Evolutionary conservation across 1,284 basidiomycete species (phyloP).

Genomic region (Cerioporus squamosus): DNA sequence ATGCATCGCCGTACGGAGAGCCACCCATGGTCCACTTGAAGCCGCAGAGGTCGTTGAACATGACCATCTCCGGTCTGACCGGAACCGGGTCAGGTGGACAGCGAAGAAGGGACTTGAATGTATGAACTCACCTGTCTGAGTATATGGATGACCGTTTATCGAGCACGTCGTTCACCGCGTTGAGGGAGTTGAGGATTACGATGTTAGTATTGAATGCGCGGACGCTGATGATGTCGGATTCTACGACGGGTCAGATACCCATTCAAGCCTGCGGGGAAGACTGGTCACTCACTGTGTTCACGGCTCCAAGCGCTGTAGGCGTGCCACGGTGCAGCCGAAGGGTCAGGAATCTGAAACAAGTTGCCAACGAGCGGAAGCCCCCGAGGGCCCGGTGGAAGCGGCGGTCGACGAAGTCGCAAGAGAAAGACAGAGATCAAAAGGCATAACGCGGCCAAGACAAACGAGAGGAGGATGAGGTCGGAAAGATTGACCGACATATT

Average conservation of each 20-base stretch:
- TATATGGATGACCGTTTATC: conserved; percentile 45
- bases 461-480: too few species aligned
- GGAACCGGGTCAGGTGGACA: not conserved
- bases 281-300: conserved; percentile 15
- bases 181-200: conserved; percentile 42
- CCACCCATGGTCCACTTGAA: conserved; percentile 40
- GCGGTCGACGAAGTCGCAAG: too few species aligned
- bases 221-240: conserved; percentile 44
- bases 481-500: too few species aligned
- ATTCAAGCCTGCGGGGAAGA: too few species aligned
- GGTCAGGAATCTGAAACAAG: conserved; percentile 21
- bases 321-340: conserved; percentile 1
- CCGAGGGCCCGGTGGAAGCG: conserved; percentile 22
- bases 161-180: conserved; percentile 42
- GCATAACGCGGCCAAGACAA: too few species aligned
- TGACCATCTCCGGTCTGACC: conserved; percentile 31
- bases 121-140: conserved; percentile 26
- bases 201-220: conserved; percentile 40
- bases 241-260: conserved; percentile 32
- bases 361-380: conserved; percentile 25
- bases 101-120: too few species aligned
- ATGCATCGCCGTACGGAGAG: conserved; percentile 41
- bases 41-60: conserved; percentile 30
- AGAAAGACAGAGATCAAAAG: too few species aligned
- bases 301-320: conserved; percentile 20